Evolutionary conservation across 2,329 filamentous ascomycete genomes (phyloP).

Genomic region (Tolypocladium endophyticum): DNA sequence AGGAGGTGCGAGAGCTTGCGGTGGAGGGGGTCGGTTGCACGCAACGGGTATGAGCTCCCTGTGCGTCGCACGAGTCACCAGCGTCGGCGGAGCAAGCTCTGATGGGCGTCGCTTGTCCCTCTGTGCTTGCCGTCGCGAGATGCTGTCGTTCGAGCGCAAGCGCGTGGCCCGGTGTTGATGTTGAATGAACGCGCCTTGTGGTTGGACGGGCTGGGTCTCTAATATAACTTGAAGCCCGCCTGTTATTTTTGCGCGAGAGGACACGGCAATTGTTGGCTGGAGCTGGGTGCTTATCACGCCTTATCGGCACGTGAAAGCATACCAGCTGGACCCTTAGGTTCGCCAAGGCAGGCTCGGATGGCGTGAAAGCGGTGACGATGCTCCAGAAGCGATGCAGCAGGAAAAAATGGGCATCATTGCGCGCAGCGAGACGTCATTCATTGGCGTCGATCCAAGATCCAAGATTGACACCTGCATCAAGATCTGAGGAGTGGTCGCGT

Average conservation of each 20-base stretch:
- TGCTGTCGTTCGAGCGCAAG: neutral
- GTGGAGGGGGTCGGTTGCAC: neutral
- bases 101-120: neutral
- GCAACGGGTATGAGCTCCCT: neutral
- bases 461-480: neutral
- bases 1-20: neutral
- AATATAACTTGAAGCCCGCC: neutral
- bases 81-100: neutral
- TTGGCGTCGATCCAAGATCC: neutral
- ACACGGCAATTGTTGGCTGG: neutral
- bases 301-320: constrained; percentile 1
- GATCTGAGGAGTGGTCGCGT: neutral
- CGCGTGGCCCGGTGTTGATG: neutral
- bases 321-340: neutral
- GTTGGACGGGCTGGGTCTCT: neutral
- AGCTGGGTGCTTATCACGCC: neutral
- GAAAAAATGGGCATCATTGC: neutral
- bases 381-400: neutral
- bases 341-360: neutral
- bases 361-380: neutral
- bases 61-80: neutral
- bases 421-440: neutral
- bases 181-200: neutral
- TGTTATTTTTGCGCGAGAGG: neutral
- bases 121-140: neutral